Conservation (phyloP, 169 alveolate species). For the Plasmodium malariae region DNA sequence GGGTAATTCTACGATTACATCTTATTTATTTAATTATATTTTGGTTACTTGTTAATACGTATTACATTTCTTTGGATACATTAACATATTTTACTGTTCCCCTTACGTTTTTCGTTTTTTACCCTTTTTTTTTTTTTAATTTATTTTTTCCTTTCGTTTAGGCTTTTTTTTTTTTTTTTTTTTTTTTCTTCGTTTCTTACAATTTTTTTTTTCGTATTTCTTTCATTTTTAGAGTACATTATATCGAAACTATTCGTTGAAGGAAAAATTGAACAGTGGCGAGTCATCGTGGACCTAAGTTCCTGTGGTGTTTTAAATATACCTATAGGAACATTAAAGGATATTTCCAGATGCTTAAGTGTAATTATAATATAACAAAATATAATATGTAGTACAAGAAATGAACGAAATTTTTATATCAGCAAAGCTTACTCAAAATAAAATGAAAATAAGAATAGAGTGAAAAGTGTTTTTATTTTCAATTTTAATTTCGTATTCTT, state of each 20-base stretch:
- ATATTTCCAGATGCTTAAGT: constrained; percentile 80
- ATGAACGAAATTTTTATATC: no score
- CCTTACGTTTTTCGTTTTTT: background rate
- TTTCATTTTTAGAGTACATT: constrained; percentile 74
- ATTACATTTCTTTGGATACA: background rate
- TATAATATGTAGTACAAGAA: no score
- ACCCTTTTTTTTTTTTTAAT: background rate
- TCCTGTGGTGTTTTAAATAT: constrained; percentile 81
- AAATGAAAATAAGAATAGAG: no score
- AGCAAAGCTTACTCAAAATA: no score
- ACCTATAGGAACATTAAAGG: constrained; percentile 80
- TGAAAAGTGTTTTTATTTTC: no score
- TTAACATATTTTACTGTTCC: background rate
- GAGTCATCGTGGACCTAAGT: constrained; percentile 81
- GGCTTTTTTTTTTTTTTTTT: background rate
- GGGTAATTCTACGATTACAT: constrained; percentile 9
- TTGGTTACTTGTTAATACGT: background rate
- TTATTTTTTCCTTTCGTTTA: background rate
- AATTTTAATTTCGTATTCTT: no score
- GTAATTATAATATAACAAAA: constrained; percentile 29
- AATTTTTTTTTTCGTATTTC: background rate
- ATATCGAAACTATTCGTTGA: constrained; percentile 80
- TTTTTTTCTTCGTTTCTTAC: background rate
- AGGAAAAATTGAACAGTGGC: constrained; percentile 86
- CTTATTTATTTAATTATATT: background rate